phyloP scores from a whole-genome alignment of 257 asterid genomes.

The Plantago ovata region DNA sequence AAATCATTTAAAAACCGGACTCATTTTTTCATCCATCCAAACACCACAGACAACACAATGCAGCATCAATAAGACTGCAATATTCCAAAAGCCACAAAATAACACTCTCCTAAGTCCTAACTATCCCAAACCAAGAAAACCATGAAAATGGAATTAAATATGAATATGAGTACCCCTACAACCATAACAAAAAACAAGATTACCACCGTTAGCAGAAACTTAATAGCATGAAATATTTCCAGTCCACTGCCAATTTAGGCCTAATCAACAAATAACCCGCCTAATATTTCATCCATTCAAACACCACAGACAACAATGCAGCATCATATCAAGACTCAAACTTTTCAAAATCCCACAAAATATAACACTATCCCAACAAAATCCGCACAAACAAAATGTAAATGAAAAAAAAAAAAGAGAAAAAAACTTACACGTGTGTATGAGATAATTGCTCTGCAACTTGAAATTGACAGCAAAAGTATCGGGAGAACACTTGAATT shows the following conservation, averaged over 20 bases:
- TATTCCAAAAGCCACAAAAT: too few species aligned
- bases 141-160: too few species aligned
- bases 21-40: too few species aligned
- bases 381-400: neutral
- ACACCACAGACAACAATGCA: slow-evolving; percentile 9
- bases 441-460: slow-evolving; percentile 42
- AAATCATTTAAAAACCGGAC: neutral
- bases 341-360: slow-evolving; percentile 14
- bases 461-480: slow-evolving; percentile 61
- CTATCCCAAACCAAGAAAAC: too few species aligned
- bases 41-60: neutral
- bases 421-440: slow-evolving; percentile 39
- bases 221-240: slow-evolving; percentile 7
- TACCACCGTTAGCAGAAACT: too few species aligned
- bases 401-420: slow-evolving; percentile 1
- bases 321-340: slow-evolving; percentile 16
- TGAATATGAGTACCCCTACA: neutral
- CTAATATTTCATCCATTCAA: too few species aligned
- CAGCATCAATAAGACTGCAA: slow-evolving; percentile 20
- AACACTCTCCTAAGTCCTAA: too few species aligned
- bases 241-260: slow-evolving; percentile 11
- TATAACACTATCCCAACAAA: neutral
- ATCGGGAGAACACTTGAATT: slow-evolving; percentile 87
- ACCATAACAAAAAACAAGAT: too few species aligned
- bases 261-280: neutral